Evolutionary conservation across 768 basidiomycete genomes (phyloP), one percentile per base, ranked within the genome.

Genomic region (Flagelloscypha sp.): DNA sequence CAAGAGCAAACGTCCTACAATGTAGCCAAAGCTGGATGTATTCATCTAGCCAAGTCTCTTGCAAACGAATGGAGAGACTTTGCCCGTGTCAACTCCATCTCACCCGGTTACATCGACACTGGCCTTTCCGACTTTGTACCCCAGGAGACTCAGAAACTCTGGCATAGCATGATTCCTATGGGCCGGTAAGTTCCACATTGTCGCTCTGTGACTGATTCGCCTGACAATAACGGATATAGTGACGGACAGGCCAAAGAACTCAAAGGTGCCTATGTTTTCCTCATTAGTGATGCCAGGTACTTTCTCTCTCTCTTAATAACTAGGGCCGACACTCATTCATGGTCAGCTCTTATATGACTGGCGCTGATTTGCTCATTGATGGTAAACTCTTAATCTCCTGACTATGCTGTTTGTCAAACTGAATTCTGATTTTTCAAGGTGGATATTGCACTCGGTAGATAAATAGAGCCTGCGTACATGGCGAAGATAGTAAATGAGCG

Each of bases 51-150:
- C 24, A 52, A 42, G 30, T 65, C 58, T 5, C 54, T 67, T 7
- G 63, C 62, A 4, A 62, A 62, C 0, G 65, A 70, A 45, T 66
- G 64, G 64, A 40, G 50, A 7, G 47, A 69, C 42, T 63, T 65
- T 1, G 62, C 66, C 22, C 55, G 61, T 6, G 65, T 64, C 24
- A 70, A 66, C 37, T 61, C 58, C 25, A 56, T 70, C 18, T 61
- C 59, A 28, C 62, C 65, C 8, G 66, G 65, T 10, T 67, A 63
- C 38, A 64, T 64, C 57, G 58, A 66, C 31, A 67, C 68, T 4
- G 49, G 58, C 29, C 48, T 67, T 46, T 68, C 66, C 25, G 50
- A 55, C 28, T 58, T 58, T 7, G 49, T 52, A 0, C 53, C 53
- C 1, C 44, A 48, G 10, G 46, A 50, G 7, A 55, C 50, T n/a